Base-by-base conservation (phyloP, 257 asterid species). In the Lycium ferocissimum region DNA sequence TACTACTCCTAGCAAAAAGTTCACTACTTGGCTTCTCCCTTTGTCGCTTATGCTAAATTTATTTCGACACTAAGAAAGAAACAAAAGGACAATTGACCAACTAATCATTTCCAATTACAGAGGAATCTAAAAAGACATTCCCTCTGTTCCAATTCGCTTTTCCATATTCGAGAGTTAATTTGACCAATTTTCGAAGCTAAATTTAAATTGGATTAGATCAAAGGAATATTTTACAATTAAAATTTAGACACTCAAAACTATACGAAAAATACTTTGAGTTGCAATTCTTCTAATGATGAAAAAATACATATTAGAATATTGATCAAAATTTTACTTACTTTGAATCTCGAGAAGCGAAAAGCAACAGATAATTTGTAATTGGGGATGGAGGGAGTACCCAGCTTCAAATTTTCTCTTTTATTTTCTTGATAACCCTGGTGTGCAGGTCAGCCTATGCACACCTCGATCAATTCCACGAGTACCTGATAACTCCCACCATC, bases 1-100 rank as follows among this genome's bases (percentile, higher is more conserved):
- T 33, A 53, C 66, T 33, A 66, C 45, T 66, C 82, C 82, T 78
- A 78, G 66, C 82, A 78, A 76, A 26, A 54, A 26, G 3, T 9
- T 8, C 17, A 2, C 49, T 14, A 53, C 51, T 78, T 78, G 66
- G 59, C 82, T 53, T 78, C 82, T 54, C 65, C 66, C 9, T 53
- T 78, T 78, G 51, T 78, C 33, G 0, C 47, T 14, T 76, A 14
- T 26, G 15, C 17, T 17, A 38, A 15, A n/a, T 43, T 8, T 43
- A 71, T 71, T 72, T 45, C 38, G 4, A 54, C 0, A 9, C 45
- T 53, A 78, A 54, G 49, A 33, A 78, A 78, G 17, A 53, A 26
- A 35, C 63, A 78, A 13, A 49, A 51, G 81, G 81, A 26, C 61
- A 22, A 76, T 51, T 51, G 22, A 53, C 40, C 65, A 53, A 53